Evolutionary conservation across 2,329 filamentous ascomycete genomes (phyloP), one percentile per base, ranked within the genome.

Genomic region (Fusarium sp.): DNA sequence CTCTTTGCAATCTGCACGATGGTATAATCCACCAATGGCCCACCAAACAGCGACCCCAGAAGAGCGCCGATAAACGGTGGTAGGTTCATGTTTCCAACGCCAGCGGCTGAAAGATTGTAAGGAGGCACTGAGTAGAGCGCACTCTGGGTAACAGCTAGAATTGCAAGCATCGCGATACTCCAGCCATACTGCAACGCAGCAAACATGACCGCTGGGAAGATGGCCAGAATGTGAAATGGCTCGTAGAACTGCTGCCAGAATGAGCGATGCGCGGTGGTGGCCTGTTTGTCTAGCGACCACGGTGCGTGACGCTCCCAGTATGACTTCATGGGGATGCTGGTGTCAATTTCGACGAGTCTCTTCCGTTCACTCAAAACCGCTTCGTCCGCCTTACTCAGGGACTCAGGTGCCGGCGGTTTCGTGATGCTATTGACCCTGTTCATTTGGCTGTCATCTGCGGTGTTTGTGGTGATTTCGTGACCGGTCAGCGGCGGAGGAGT

Each of bases 81-180:
- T 9, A 73, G n/a, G 8, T 73, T 70, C 70, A 73, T 73, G 11
- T 68, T 68, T 11, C 70, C 70, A 2, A 73, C 39, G 1, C 61
- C 66, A 0, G 70, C 70, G 1, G 61, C 4, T 2, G 61, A 64
- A 15, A 73, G 70, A 18, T 60, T 73, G 10, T 72, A 73, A 0
- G 70, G 70, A 0, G 70, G 66, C 1, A 48, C 50, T 0, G 60
- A 47, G 31, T 70, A 70, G 0, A 72, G 18, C 0, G 60, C 37
- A 1, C 44, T 54, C 9, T 73, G 70, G 0, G 70, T 72, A 3
- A 71, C 62, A 1, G 68, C 68, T 1, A 72, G 7, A n/a, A 72
- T 67, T 4, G 70, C 62, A 0, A 72, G 66, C 68, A 71, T 71
- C 3, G 70, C 70, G 2, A 72, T 59, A 3, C 56, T 53, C 34